phyloP scores from a whole-genome alignment of 352 stramenopile species.

The Phytophthora pinifolia region DNA sequence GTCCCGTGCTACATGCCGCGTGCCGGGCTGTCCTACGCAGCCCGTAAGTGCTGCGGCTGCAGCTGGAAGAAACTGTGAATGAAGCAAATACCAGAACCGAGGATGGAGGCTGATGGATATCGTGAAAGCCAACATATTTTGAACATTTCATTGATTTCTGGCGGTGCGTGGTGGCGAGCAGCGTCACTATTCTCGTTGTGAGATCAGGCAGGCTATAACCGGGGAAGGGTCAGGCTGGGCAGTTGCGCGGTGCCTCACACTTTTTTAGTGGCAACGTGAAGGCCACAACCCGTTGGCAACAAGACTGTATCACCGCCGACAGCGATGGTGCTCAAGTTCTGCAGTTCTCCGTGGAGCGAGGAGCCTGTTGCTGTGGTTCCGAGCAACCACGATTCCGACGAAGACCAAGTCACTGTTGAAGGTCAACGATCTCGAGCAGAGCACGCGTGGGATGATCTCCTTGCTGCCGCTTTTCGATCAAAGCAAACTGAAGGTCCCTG shows the following conservation, averaged over 20 bases:
- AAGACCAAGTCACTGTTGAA: slow-evolving; percentile 5
- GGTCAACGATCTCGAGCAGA: slow-evolving; percentile 15
- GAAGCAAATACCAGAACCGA: slow-evolving; percentile 9
- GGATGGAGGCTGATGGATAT: too few species aligned
- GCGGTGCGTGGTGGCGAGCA: not conserved
- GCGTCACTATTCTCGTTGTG: slow-evolving; percentile 4
- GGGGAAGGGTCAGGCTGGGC: not conserved
- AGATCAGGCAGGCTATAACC: slow-evolving; percentile 4
- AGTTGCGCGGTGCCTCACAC: not conserved
- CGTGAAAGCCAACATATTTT: slow-evolving; percentile 10
- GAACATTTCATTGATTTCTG: slow-evolving; percentile 8
- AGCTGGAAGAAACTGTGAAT: slow-evolving; percentile 7
- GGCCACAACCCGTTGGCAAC: slow-evolving; percentile 9
- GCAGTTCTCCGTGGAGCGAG: slow-evolving; percentile 31
- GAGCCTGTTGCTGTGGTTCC: not conserved
- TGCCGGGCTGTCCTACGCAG: slow-evolving; percentile 42
- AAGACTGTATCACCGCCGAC: not conserved
- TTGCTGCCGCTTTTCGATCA: slow-evolving; percentile 20
- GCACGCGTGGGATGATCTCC: slow-evolving; percentile 26
- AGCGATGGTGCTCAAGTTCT: slow-evolving; percentile 61
- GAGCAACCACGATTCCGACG: slow-evolving; percentile 27
- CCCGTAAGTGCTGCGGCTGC: slow-evolving; percentile 2
- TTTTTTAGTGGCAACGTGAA: not conserved
- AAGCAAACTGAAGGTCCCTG: slow-evolving; percentile 20
- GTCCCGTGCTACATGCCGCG: slow-evolving; percentile 22